Conservation (phyloP, 192 early-diverging fungal genomes). For the Haplosporangium gracile region DNA sequence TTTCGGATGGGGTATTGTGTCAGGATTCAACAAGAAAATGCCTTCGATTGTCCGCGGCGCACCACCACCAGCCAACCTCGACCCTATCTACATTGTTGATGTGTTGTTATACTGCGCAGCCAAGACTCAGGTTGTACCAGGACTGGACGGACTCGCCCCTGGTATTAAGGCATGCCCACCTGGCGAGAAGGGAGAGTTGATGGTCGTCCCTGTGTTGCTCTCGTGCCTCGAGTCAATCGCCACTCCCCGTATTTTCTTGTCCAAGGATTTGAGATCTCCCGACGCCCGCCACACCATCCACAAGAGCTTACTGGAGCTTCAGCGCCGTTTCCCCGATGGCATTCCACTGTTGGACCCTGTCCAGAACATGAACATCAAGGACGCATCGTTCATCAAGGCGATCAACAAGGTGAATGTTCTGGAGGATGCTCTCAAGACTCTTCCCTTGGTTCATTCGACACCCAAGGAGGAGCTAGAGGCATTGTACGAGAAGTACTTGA, state of each 20-base stretch:
- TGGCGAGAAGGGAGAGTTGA: constrained; percentile 62
- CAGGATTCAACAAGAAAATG: constrained; percentile 57
- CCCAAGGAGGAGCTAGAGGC: constrained; percentile 61
- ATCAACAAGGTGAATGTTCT: constrained; percentile 80
- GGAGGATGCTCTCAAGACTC: constrained; percentile 73
- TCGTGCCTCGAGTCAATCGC: constrained; percentile 80
- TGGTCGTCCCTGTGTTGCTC: constrained; percentile 84
- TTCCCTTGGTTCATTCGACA: constrained; percentile 67
- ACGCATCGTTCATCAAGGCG: constrained; percentile 81
- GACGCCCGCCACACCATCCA: constrained; percentile 71
- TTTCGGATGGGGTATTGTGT: constrained; percentile 95
- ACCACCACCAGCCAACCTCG: constrained; percentile 22
- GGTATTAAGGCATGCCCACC: constrained; percentile 68
- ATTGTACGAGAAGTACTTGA: constrained; percentile 72
- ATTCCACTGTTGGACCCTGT: constrained; percentile 92
- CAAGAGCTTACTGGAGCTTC: constrained; percentile 78
- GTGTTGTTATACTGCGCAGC: constrained; percentile 85
- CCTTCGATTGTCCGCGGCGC: constrained; percentile 32
- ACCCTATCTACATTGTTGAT: constrained; percentile 84
- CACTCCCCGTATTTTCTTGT: constrained; percentile 80
- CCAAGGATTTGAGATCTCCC: constrained; percentile 73
- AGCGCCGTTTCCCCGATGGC: constrained; percentile 77
- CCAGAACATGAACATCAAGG: constrained; percentile 89
- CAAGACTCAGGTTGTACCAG: constrained; percentile 65
- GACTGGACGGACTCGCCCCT: constrained; percentile 60